Percentiles rank a stretch among this genome's conserved stretches.
These are phyloP conservation scores for Microascus cirrosus DNA, from an alignment of 2,329 filamentous ascomycete genomes.

Conservation along the genomic window DNA sequence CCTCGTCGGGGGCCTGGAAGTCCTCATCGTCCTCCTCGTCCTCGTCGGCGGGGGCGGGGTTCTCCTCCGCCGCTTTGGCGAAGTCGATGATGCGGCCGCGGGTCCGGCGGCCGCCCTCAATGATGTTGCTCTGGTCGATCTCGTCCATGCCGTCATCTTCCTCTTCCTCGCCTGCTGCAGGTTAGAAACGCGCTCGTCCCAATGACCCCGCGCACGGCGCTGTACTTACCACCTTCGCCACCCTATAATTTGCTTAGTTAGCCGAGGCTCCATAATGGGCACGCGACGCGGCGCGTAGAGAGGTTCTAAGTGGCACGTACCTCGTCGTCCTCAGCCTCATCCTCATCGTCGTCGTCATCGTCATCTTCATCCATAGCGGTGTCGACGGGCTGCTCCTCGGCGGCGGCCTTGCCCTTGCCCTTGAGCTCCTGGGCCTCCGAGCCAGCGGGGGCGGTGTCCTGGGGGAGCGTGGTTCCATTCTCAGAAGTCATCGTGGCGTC, in stretches of 20 bases:
- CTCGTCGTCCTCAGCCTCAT: constrained; percentile 51
- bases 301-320: constrained; percentile 27
- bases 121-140: constrained; percentile 84
- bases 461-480: constrained; percentile 35
- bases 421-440: constrained; percentile 47
- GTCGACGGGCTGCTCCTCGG: constrained; percentile 39
- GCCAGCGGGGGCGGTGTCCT: constrained; percentile 28
- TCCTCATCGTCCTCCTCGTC: constrained; percentile 64
- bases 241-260: constrained; percentile 7
- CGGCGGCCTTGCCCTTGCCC: constrained; percentile 75
- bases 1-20: constrained; percentile 51
- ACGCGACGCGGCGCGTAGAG: constrained; percentile 4
- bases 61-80: constrained; percentile 75
- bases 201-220: neutral
- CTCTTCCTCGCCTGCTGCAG: constrained; percentile 31
- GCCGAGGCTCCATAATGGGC: neutral
- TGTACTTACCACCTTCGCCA: constrained; percentile 14
- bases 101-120: constrained; percentile 67
- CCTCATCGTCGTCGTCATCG: constrained; percentile 61
- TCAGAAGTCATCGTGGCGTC: neutral
- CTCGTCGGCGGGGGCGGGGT: constrained; percentile 63
- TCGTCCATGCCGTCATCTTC: constrained; percentile 81
- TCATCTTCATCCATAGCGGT: constrained; percentile 66
- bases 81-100: constrained; percentile 90
- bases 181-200: constrained; percentile 14